phyloP scores from a whole-genome alignment of 148 eudicot species.

The Rhododendron henanense region DNA sequence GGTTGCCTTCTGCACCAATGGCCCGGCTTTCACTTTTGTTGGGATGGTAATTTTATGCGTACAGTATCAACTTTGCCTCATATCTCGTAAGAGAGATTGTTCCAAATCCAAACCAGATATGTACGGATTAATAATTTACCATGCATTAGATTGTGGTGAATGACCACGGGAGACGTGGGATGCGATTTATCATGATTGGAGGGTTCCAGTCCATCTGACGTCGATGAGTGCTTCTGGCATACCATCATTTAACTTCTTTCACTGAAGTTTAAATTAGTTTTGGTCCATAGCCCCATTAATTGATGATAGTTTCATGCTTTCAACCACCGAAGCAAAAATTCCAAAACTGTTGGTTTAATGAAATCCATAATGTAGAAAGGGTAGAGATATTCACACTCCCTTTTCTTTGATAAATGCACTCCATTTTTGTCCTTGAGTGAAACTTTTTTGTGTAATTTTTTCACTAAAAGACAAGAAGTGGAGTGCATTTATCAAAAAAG shows the following conservation, averaged over 20 bases:
- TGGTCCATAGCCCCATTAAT: background rate
- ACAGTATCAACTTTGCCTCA: background rate
- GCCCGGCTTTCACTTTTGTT: slow-evolving; percentile 66
- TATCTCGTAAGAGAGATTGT: background rate
- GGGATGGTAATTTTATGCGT: slow-evolving; percentile 64
- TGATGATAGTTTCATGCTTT: background rate
- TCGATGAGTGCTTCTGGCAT: background rate
- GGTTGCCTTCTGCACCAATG: slow-evolving; percentile 74
- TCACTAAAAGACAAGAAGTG: no score
- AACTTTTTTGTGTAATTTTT: no score
- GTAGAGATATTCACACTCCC: no score
- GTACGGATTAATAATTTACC: background rate
- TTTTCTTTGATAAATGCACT: no score
- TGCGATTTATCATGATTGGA: background rate
- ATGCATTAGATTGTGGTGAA: background rate
- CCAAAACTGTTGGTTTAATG: background rate
- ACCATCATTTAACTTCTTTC: background rate
- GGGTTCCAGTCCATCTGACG: background rate
- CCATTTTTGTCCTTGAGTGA: no score
- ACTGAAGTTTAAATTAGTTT: background rate
- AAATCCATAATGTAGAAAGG: background rate
- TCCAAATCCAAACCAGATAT: background rate
- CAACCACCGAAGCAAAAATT: background rate
- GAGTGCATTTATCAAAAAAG: no score
- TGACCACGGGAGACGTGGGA: background rate